A percentile compares a stretch with the other conserved stretches of the same genome.
These are phyloP conservation scores for Crithidia bombi DNA, from an alignment of 208 protist species.

Conservation along the genomic window DNA sequence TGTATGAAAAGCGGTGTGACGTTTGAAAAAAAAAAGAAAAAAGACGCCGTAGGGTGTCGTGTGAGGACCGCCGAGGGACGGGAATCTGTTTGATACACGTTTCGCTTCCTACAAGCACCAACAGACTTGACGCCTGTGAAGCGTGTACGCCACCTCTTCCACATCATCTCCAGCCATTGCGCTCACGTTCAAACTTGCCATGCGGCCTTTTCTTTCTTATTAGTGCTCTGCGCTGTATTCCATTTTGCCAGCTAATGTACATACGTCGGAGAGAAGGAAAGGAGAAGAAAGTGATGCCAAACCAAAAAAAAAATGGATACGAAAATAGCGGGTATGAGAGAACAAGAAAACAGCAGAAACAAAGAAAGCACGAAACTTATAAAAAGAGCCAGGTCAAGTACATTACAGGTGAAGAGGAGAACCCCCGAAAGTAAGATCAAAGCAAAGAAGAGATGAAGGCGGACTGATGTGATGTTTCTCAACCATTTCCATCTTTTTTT, in stretches of 20 bases:
- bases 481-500: constrained; percentile 1
- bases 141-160: not conserved
- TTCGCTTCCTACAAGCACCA: constrained; percentile 5
- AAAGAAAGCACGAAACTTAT: constrained; percentile 1
- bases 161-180: not conserved
- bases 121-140: not conserved
- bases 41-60: not conserved
- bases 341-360: constrained; percentile 1
- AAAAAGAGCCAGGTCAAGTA: too few species aligned
- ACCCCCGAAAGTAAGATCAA: not conserved
- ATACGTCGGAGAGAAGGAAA: not conserved
- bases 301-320: constrained; percentile 5
- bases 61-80: constrained; percentile 14
- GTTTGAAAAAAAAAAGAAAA: constrained; percentile 1
- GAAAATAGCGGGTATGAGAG: constrained; percentile 1
- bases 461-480: too few species aligned
- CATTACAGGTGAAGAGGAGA: not conserved
- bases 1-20: too few species aligned
- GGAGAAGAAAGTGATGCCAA: not conserved
- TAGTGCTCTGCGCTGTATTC: not conserved
- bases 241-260: not conserved
- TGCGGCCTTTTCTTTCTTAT: not conserved
- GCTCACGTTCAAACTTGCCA: not conserved
- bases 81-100: constrained; percentile 8
- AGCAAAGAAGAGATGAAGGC: not conserved